These are phyloP conservation scores for Ilyonectria destructans DNA, from an alignment of 2,329 filamentous ascomycete genomes.

Conservation along the genomic window DNA sequence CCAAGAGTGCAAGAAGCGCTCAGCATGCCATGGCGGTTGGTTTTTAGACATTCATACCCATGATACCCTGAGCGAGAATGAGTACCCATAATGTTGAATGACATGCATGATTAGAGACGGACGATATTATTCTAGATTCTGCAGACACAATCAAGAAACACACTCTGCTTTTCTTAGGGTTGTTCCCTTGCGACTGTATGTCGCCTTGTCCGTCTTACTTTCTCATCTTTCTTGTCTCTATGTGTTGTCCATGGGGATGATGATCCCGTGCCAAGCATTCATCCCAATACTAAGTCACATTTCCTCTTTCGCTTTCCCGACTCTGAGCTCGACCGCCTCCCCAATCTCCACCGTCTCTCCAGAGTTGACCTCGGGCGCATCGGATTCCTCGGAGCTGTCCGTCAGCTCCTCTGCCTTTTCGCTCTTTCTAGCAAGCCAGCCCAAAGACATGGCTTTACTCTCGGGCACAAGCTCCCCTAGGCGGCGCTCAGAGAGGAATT, in stretches of 20 bases:
- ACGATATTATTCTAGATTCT: conserved; percentile 30
- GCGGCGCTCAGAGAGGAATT: conserved; percentile 71
- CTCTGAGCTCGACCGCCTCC: neutral
- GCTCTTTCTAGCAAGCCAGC: conserved; percentile 58
- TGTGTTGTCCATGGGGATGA: neutral
- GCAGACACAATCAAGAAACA: conserved; percentile 15
- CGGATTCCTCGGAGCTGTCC: conserved; percentile 21
- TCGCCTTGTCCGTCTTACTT: neutral
- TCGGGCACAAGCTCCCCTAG: conserved; percentile 68
- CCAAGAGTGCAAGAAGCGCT: conserved; percentile 21
- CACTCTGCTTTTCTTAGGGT: conserved; percentile 6
- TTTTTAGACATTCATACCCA: conserved; percentile 39
- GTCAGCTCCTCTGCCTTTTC: conserved; percentile 1
- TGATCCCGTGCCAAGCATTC: neutral
- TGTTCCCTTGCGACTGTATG: neutral
- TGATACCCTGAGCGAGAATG: conserved; percentile 45
- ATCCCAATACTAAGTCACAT: neutral
- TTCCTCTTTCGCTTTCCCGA: neutral
- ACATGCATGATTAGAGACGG: conserved; percentile 44
- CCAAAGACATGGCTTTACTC: conserved; percentile 65
- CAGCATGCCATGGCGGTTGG: conserved; percentile 26
- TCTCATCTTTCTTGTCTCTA: no score
- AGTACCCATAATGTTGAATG: conserved; percentile 43
- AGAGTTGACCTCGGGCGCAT: conserved; percentile 11
- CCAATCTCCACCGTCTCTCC: neutral